Conservation (phyloP, 176 grass and related monocot genomes). For the Lolium perenne region DNA sequence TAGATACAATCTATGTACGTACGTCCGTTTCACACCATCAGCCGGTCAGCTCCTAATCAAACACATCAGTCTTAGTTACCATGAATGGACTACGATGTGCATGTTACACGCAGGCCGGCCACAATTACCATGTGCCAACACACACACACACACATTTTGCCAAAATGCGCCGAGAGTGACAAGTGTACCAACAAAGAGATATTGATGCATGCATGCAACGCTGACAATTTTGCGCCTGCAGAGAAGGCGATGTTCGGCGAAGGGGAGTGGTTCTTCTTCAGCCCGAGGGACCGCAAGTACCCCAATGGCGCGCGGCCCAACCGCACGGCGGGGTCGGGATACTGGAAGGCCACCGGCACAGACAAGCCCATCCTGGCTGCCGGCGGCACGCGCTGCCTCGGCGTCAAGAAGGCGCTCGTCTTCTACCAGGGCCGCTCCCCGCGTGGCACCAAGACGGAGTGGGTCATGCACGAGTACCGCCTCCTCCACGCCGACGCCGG, state of each 20-base stretch:
- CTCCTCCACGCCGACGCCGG: conserved; percentile 24
- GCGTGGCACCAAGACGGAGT: conserved; percentile 47
- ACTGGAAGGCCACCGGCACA: conserved; percentile 97
- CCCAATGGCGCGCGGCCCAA: conserved; percentile 54
- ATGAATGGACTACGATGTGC: neutral
- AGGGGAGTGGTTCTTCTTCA: conserved; percentile 64
- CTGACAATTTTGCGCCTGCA: neutral
- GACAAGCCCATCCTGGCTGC: conserved; percentile 64
- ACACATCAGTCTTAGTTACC: neutral
- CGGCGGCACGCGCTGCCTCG: conserved; percentile 44
- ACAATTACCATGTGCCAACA: neutral
- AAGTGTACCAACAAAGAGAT: neutral
- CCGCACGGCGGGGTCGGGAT: conserved; percentile 51
- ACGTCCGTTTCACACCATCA: neutral
- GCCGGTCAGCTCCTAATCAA: neutral
- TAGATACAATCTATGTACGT: conserved; percentile 11
- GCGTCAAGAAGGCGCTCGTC: conserved; percentile 63
- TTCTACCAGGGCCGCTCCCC: conserved; percentile 58
- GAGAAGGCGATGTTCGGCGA: conserved; percentile 48
- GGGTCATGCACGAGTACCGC: conserved; percentile 58
- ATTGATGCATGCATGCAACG: neutral
- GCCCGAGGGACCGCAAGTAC: conserved; percentile 57
- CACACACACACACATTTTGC: neutral
- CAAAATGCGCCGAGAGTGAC: neutral
- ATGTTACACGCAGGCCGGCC: neutral